These are phyloP conservation scores for Suhomyces guaymorum DNA, from an alignment of 1,139 yeast genomes.

Conservation along the genomic window DNA sequence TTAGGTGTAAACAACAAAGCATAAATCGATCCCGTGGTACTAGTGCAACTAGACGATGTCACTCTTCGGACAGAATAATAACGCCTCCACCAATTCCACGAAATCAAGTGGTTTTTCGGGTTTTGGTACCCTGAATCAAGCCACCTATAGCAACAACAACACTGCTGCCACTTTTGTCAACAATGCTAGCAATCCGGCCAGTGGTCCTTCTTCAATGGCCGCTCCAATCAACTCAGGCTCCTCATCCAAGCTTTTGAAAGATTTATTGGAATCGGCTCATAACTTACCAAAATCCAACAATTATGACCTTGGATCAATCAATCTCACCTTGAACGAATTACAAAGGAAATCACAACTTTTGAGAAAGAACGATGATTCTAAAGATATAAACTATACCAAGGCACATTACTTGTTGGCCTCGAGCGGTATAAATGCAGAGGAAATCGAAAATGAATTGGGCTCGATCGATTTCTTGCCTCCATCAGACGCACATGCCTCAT, in stretches of 20 bases:
- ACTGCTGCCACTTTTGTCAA: constrained; percentile 5
- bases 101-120: constrained; percentile 9
- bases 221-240: constrained; percentile 11
- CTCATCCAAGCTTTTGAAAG: constrained; percentile 45
- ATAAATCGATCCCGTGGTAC: not conserved
- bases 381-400: constrained; percentile 60
- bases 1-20: constrained; percentile 7
- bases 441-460: constrained; percentile 69
- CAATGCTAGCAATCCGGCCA: not conserved
- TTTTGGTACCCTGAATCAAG: constrained; percentile 9
- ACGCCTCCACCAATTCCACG: no score
- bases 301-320: constrained; percentile 69
- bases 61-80: constrained; percentile 12
- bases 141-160: constrained; percentile 5
- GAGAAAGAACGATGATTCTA: constrained; percentile 45
- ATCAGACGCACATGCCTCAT: constrained; percentile 14
- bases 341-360: constrained; percentile 66
- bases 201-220: constrained; percentile 4
- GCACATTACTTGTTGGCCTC: constrained; percentile 92
- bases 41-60: constrained; percentile 9
- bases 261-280: constrained; percentile 68
- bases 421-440: constrained; percentile 87
- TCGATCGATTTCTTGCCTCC: constrained; percentile 31
- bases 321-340: constrained; percentile 75
- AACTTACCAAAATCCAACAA: constrained; percentile 64